phyloP scores from a whole-genome alignment of 2,329 filamentous ascomycete genomes.

The Arthrobotrys sphaeroides region DNA sequence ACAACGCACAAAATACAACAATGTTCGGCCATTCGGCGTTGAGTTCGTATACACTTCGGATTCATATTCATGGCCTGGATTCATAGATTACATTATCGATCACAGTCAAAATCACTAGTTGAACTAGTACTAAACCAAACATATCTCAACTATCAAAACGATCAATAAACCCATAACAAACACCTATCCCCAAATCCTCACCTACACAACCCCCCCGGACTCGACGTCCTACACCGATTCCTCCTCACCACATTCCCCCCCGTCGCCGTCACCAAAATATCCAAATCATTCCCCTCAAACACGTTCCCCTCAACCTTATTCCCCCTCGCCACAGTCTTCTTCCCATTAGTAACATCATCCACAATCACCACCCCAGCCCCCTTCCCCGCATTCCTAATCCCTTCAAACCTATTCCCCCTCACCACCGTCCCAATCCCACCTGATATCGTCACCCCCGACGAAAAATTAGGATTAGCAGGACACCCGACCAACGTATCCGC shows the following conservation, averaged over 20 bases:
- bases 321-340: background rate
- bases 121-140: too few species aligned
- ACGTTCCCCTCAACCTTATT: background rate
- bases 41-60: too few species aligned
- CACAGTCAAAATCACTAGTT: too few species aligned
- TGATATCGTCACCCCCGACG: background rate
- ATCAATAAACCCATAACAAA: too few species aligned
- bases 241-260: background rate
- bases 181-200: background rate
- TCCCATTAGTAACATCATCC: background rate
- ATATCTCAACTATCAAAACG: too few species aligned
- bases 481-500: background rate
- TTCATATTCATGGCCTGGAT: too few species aligned
- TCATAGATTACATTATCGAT: too few species aligned
- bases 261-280: background rate
- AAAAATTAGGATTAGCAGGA: background rate
- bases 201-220: background rate
- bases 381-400: background rate
- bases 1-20: constrained; percentile 27
- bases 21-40: background rate
- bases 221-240: background rate
- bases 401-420: background rate
- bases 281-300: background rate
- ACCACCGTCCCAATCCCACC: background rate
- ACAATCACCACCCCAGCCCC: background rate